Evolutionary conservation across 345 rosid genomes (phyloP).

Genomic region (Excoecaria cochinchinensis): DNA sequence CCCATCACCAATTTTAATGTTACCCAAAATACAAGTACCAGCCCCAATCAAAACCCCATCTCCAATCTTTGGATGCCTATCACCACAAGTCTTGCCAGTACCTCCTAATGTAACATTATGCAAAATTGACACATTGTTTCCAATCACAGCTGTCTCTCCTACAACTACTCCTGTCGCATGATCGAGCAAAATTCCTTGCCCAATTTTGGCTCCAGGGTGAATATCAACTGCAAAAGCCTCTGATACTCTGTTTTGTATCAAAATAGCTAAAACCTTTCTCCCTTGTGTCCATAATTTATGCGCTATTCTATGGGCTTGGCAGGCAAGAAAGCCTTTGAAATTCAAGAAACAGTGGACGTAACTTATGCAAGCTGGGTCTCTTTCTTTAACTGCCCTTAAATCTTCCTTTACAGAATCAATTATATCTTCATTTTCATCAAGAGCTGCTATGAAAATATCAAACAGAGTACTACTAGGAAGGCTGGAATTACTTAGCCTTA

Average conservation of each 20-base stretch:
- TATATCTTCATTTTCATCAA: constrained; percentile 47
- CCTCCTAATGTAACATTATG: constrained; percentile 93
- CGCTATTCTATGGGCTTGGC: constrained; percentile 78
- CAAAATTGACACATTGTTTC: constrained; percentile 80
- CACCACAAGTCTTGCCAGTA: constrained; percentile 80
- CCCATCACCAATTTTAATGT: constrained; percentile 83
- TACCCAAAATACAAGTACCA: constrained; percentile 87
- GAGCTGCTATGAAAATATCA: constrained; percentile 60
- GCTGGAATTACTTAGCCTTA: constrained; percentile 60
- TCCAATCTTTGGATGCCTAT: constrained; percentile 93
- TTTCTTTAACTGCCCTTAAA: constrained; percentile 60
- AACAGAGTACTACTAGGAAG: constrained; percentile 55
- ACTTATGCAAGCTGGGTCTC: constrained; percentile 86
- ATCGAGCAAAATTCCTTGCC: constrained; percentile 69
- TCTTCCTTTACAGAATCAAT: constrained; percentile 56
- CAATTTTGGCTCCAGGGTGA: constrained; percentile 89
- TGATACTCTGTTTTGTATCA: constrained; percentile 74
- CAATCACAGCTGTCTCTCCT: constrained; percentile 93
- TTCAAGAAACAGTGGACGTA: constrained; percentile 73
- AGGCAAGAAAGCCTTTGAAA: constrained; percentile 77
- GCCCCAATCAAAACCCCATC: constrained; percentile 95
- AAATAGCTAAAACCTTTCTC: constrained; percentile 52
- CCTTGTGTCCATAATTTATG: constrained; percentile 74
- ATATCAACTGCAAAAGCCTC: constrained; percentile 84
- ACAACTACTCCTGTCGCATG: constrained; percentile 83